Conservation (phyloP, 495 filamentous ascomycete species). For the Astrothelium macrocarpum region DNA sequence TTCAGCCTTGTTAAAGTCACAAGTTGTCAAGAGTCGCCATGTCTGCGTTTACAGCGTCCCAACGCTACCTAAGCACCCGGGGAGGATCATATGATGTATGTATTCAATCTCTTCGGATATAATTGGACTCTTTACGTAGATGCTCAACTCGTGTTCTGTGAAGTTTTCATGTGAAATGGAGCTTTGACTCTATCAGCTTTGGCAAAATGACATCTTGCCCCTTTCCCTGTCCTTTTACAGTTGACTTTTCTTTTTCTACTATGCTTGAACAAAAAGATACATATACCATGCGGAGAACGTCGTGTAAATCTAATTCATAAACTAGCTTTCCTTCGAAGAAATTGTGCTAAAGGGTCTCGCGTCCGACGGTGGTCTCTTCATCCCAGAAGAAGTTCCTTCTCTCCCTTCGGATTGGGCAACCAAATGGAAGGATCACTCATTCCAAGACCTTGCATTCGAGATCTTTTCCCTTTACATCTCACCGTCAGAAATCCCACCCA, state of each 20-base stretch:
- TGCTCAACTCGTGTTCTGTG: constrained; percentile 5
- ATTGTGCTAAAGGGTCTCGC: constrained; percentile 89
- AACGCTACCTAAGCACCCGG: constrained; percentile 71
- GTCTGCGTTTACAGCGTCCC: constrained; percentile 49
- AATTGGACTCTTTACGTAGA: not conserved
- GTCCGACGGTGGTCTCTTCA: constrained; percentile 78
- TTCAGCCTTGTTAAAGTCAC: too few relatives aligned
- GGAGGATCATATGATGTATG: constrained; percentile 70
- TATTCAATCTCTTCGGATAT: constrained; percentile 4
- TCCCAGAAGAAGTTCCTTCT: constrained; percentile 70
- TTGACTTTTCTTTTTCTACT: too few relatives aligned
- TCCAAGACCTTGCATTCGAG: constrained; percentile 66
- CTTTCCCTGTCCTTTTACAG: too few relatives aligned
- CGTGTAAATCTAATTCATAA: constrained; percentile 7
- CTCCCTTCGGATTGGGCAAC: constrained; percentile 51
- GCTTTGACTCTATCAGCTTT: too few relatives aligned
- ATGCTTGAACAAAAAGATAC: not conserved
- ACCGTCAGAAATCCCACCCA: constrained; percentile 63
- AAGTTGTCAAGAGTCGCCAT: too few relatives aligned
- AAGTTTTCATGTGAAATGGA: too few relatives aligned
- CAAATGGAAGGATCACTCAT: constrained; percentile 65
- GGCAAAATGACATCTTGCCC: too few relatives aligned
- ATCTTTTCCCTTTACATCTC: constrained; percentile 77
- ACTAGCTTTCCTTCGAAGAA: constrained; percentile 78
- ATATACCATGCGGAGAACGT: constrained; percentile 14